Evolutionary conservation across 495 filamentous ascomycete species (phyloP).

Genomic region (Monascus purpureus): DNA sequence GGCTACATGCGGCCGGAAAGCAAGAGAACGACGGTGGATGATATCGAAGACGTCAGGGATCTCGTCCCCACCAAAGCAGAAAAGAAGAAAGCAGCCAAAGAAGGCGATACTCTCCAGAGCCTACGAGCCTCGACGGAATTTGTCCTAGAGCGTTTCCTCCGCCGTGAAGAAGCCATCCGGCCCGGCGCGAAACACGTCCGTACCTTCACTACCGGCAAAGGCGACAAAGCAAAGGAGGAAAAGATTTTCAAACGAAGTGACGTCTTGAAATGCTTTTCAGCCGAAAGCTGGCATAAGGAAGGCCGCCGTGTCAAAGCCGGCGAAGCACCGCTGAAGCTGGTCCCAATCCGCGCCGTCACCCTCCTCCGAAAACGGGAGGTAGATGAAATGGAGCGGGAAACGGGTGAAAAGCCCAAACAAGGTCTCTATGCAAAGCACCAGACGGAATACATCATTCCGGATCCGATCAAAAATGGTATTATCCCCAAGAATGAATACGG

Average conservation of each 20-base stretch:
- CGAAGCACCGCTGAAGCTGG: conserved; percentile 65
- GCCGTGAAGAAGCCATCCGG: conserved; percentile 78
- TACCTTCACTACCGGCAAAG: conserved; percentile 55
- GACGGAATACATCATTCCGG: conserved; percentile 80
- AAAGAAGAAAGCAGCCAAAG: conserved; percentile 52
- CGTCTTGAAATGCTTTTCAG: conserved; percentile 73
- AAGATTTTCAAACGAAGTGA: conserved; percentile 71
- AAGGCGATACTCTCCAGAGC: conserved; percentile 68
- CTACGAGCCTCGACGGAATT: conserved; percentile 78
- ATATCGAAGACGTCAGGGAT: conserved; percentile 62
- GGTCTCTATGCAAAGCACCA: conserved; percentile 75
- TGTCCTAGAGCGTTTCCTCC: conserved; percentile 75
- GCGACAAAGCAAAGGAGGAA: conserved; percentile 55
- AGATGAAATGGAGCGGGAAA: conserved; percentile 63
- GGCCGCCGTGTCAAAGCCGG: conserved; percentile 60
- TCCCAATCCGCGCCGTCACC: conserved; percentile 84
- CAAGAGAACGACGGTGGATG: conserved; percentile 55
- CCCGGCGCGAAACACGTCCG: conserved; percentile 57
- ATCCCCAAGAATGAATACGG: conserved; percentile 94
- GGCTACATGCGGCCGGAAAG: conserved; percentile 49
- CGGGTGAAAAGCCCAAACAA: conserved; percentile 72
- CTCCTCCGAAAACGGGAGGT: conserved; percentile 79
- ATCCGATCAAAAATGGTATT: conserved; percentile 69
- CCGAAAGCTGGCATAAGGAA: conserved; percentile 96
- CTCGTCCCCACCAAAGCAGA: conserved; percentile 57